phyloP scores from a whole-genome alignment of 495 filamentous ascomycete genomes.

The Baudoinia panamericana region DNA sequence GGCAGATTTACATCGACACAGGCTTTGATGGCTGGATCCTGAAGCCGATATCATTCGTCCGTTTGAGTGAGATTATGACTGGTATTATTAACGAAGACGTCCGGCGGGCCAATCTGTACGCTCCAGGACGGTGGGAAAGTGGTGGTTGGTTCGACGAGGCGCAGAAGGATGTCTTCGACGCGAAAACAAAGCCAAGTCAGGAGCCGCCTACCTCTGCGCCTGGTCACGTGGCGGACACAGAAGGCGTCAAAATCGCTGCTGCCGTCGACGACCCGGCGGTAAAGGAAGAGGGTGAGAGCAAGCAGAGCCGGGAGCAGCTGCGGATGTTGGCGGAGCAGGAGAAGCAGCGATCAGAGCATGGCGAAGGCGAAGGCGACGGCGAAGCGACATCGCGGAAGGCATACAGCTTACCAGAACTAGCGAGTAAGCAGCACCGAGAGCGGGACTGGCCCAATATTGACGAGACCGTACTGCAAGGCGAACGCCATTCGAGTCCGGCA shows the following conservation, averaged over 20 bases:
- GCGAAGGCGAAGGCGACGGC: neutral
- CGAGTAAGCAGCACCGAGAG: neutral
- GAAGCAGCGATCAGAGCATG: neutral
- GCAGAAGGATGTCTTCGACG: conserved; percentile 18
- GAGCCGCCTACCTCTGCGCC: conserved; percentile 11
- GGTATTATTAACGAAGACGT: conserved; percentile 27
- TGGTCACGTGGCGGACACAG: conserved; percentile 2
- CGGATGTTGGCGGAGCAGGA: conserved; percentile 11
- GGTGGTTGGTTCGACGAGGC: conserved; percentile 30
- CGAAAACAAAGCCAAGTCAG: conserved; percentile 16
- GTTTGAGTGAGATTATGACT: conserved; percentile 28
- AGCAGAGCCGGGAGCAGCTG: conserved; percentile 11
- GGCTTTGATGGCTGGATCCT: conserved; percentile 87
- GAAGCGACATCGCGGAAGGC: neutral
- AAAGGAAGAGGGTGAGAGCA: conserved; percentile 13
- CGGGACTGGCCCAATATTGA: too few relatives aligned
- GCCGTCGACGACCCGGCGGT: conserved; percentile 14
- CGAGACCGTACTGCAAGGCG: too few relatives aligned
- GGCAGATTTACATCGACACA: conserved; percentile 55
- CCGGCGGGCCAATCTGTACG: conserved; percentile 24
- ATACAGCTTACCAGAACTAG: conserved; percentile 4
- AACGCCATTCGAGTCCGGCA: neutral
- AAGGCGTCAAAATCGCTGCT: conserved; percentile 14
- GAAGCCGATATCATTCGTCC: conserved; percentile 30
- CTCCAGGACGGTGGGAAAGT: conserved; percentile 28